A percentile compares a stretch with the other conserved stretches of the same genome.
Evolutionary conservation across 345 rosid genomes (phyloP).

Genomic region (Mangifera indica): DNA sequence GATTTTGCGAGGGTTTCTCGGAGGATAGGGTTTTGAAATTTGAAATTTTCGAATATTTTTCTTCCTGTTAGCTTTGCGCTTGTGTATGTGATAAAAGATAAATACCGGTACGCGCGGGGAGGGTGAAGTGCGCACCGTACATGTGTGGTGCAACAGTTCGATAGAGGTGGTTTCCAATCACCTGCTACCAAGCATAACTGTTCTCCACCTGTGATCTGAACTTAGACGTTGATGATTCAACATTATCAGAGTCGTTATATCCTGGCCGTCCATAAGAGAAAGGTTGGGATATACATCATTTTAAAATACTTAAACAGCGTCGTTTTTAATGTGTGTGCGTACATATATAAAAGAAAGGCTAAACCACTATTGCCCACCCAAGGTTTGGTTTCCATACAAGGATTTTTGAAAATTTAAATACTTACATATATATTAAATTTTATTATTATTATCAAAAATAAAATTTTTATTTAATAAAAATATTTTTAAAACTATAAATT

Average conservation of each 20-base stretch:
- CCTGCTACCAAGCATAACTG: neutral
- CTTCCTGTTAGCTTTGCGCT: neutral
- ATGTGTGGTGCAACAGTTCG: neutral
- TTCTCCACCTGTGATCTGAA: neutral
- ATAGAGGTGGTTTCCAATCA: too few relatives aligned
- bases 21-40: constrained; percentile 27
- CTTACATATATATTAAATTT: too few relatives aligned
- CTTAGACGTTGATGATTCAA: neutral
- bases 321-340: too few relatives aligned
- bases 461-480: too few relatives aligned
- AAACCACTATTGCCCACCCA: too few relatives aligned
- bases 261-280: neutral
- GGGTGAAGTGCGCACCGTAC: neutral
- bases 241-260: neutral
- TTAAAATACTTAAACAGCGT: too few relatives aligned
- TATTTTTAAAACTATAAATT: too few relatives aligned
- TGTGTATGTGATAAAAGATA: neutral
- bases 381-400: too few relatives aligned
- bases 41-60: constrained; percentile 11
- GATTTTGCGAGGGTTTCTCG: constrained; percentile 8
- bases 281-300: neutral
- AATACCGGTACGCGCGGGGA: constrained; percentile 17
- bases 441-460: too few relatives aligned
- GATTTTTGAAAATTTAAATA: too few relatives aligned
- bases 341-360: too few relatives aligned